A percentile compares a stretch with the other conserved stretches of the same genome.
phyloP scores from a whole-genome alignment of 2,329 filamentous ascomycete genomes.

The Volutella citrinella region DNA sequence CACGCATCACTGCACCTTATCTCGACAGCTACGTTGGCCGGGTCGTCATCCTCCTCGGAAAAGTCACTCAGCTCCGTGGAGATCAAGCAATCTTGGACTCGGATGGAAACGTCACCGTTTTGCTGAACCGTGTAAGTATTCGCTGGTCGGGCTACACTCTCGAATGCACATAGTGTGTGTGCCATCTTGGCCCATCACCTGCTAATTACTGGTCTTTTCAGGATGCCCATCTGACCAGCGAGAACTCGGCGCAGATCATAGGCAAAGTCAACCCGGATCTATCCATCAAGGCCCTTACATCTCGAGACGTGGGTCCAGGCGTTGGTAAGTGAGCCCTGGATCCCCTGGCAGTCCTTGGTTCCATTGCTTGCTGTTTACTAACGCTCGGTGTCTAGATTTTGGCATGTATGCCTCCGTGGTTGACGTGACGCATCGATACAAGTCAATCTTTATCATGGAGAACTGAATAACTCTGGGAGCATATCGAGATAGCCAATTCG shows the following conservation, averaged over 20 bases:
- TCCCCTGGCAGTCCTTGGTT: too few species aligned
- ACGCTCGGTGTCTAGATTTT: too few species aligned
- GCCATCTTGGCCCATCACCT: too few species aligned
- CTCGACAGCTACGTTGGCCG: constrained; percentile 72
- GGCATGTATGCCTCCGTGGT: constrained; percentile 74
- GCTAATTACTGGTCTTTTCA: constrained; percentile 35
- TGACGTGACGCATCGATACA: constrained; percentile 78
- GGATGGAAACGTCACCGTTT: constrained; percentile 70
- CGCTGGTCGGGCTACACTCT: constrained; percentile 1
- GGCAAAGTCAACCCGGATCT: constrained; percentile 76
- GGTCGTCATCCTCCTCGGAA: constrained; percentile 82
- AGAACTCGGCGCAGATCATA: constrained; percentile 72
- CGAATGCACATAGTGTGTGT: not conserved
- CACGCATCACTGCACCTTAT: constrained; percentile 78
- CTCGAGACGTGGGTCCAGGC: constrained; percentile 64
- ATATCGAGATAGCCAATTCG: too few species aligned
- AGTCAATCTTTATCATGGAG: constrained; percentile 72
- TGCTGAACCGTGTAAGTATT: constrained; percentile 65
- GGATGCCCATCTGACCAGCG: constrained; percentile 68
- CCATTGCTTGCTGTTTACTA: too few species aligned
- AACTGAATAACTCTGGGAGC: constrained; percentile 34
- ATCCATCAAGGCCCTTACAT: constrained; percentile 66
- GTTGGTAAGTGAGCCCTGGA: constrained; percentile 75
- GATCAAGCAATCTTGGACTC: constrained; percentile 79
- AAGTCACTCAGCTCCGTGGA: constrained; percentile 77